Evolutionary conservation across 2,329 filamentous ascomycete genomes (phyloP).

Genomic region (Lasiodiplodia gonubiensis): DNA sequence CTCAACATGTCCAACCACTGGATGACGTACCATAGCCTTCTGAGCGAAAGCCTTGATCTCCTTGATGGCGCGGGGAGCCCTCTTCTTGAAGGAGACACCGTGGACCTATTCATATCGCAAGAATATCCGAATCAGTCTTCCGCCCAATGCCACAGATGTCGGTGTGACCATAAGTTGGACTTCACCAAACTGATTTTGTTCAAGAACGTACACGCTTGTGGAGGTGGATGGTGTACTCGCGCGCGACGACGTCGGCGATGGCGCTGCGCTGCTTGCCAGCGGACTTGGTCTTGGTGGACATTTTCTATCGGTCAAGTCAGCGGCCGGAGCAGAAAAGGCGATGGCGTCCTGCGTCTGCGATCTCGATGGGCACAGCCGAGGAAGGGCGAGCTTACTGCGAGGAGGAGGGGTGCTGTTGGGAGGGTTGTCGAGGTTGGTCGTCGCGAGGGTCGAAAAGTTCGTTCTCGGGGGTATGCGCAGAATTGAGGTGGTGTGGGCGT

Average conservation of each 20-base stretch:
- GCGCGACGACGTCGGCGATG: conserved; percentile 97
- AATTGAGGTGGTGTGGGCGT: conserved; percentile 27
- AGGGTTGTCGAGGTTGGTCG: conserved; percentile 24
- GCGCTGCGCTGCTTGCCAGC: conserved; percentile 80
- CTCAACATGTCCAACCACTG: neutral
- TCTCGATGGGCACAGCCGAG: neutral
- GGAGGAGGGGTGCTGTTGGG: conserved; percentile 8
- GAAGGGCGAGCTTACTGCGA: neutral
- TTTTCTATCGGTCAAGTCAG: conserved; percentile 35
- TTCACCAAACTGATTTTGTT: conserved; percentile 69
- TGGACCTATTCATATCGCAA: conserved; percentile 71
- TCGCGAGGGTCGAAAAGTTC: conserved; percentile 23
- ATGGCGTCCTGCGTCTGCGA: neutral
- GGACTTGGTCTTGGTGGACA: conserved; percentile 50
- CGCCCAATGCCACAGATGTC: conserved; percentile 59
- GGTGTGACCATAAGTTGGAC: conserved; percentile 63
- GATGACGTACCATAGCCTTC: conserved; percentile 82
- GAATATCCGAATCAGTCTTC: conserved; percentile 67
- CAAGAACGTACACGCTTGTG: conserved; percentile 91
- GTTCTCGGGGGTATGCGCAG: neutral
- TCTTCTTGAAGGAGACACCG: conserved; percentile 99
- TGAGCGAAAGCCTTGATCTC: conserved; percentile 96
- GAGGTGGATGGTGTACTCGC: conserved; percentile 99
- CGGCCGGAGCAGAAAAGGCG: neutral
- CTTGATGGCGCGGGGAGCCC: conserved; percentile 97